Percentiles rank a stretch among this genome's conserved stretches.
Conservation (phyloP, 2,329 filamentous ascomycete genomes). For the Hypoxylon sp. region DNA sequence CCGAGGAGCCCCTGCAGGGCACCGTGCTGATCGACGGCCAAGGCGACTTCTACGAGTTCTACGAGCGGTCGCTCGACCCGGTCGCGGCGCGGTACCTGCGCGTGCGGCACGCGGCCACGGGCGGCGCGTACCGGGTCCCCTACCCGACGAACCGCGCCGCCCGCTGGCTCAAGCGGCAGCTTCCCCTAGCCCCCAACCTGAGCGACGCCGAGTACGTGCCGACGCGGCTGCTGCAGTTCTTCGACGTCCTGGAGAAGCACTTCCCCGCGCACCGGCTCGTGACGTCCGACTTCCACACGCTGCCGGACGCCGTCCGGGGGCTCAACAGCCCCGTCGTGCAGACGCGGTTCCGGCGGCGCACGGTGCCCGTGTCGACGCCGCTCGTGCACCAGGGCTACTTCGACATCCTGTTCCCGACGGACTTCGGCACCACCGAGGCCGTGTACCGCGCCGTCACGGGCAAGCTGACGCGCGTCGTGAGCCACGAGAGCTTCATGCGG, state of each 20-base stretch:
- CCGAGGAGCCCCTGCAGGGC: slow-evolving; percentile 86
- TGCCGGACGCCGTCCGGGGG: slow-evolving; percentile 85
- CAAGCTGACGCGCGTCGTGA: slow-evolving; percentile 84
- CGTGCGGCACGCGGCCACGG: slow-evolving; percentile 82
- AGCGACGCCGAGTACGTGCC: slow-evolving; percentile 92
- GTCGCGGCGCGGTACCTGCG: slow-evolving; percentile 84
- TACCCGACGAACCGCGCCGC: slow-evolving; percentile 63
- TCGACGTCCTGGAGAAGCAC: slow-evolving; percentile 86
- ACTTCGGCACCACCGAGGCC: slow-evolving; percentile 90
- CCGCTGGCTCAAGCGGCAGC: slow-evolving; percentile 69
- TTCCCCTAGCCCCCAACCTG: slow-evolving; percentile 81
- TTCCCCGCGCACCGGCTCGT: slow-evolving; percentile 92
- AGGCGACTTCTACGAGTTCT: slow-evolving; percentile 97
- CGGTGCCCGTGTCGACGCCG: slow-evolving; percentile 89
- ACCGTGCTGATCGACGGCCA: slow-evolving; percentile 85
- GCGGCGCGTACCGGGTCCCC: slow-evolving; percentile 72
- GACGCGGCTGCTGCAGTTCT: slow-evolving; percentile 95
- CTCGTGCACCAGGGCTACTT: slow-evolving; percentile 98
- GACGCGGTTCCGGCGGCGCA: slow-evolving; percentile 87
- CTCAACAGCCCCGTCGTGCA: slow-evolving; percentile 96
- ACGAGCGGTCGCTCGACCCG: slow-evolving; percentile 82
- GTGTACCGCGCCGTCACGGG: slow-evolving; percentile 94
- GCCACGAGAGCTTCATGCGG: slow-evolving; percentile 90
- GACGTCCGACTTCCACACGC: slow-evolving; percentile 87
- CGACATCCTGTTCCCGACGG: slow-evolving; percentile 97